These are phyloP conservation scores for Drosera capensis DNA, from an alignment of 148 eudicot species.

Conservation along the genomic window DNA sequence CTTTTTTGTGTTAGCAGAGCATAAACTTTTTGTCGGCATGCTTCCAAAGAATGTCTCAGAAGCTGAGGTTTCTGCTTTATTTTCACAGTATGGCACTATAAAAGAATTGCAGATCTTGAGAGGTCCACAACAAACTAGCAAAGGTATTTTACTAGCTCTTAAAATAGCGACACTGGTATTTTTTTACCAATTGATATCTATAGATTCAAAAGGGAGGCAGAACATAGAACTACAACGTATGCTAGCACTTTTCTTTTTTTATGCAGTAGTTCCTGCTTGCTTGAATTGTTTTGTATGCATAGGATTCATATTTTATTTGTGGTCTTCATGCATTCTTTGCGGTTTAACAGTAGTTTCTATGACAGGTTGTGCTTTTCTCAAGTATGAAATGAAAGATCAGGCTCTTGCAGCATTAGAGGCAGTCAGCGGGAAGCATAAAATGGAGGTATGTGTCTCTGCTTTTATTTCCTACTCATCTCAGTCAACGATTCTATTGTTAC, in stretches of 20 bases:
- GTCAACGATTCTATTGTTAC: too few species aligned
- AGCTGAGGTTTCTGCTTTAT: constrained; percentile 67
- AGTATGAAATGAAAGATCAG: constrained; percentile 89
- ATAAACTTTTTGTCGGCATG: constrained; percentile 96
- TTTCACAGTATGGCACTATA: constrained; percentile 77
- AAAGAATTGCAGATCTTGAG: constrained; percentile 88
- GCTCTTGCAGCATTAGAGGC: constrained; percentile 91
- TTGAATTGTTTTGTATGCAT: too few species aligned
- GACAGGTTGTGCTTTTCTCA: constrained; percentile 90
- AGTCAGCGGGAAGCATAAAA: constrained; percentile 71
- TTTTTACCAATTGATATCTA: too few species aligned
- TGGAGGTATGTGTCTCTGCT: constrained; percentile 91
- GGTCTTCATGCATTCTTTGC: too few species aligned
- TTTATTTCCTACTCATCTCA: too few species aligned
- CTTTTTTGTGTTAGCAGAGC: constrained; percentile 45
- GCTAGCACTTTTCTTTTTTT: too few species aligned
- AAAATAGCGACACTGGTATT: too few species aligned
- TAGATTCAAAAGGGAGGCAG: too few species aligned
- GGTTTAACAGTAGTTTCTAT: too few species aligned
- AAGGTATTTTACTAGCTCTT: constrained; percentile 37
- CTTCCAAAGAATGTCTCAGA: constrained; percentile 94
- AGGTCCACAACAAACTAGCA: constrained; percentile 95
- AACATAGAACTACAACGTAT: too few species aligned
- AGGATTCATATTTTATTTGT: too few species aligned
- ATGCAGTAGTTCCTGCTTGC: too few species aligned